Base-by-base conservation (phyloP, 495 filamentous ascomycete genomes). In the Trichoderma parareesei region DNA sequence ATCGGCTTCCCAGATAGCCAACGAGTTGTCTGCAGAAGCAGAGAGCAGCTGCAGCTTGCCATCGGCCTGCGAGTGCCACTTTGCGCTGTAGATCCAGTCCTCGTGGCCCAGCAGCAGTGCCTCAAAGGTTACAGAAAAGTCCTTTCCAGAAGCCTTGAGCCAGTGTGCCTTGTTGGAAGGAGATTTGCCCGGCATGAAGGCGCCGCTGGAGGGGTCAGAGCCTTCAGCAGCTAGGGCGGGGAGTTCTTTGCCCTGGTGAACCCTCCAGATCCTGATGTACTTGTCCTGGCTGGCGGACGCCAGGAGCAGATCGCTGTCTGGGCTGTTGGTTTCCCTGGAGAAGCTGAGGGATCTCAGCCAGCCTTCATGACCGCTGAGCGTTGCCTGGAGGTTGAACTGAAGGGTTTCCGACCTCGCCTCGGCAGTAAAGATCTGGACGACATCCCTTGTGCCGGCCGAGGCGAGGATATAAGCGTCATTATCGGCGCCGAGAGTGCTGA, bases 241-340 rank as follows among this genome's bases (percentile, higher is more conserved):
- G n/a, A 88, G 73, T 13, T 82, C 79, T 33, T 84, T 83, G 16
- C 88, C 90, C 62, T 84, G 81, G 63, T 88, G 90, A 33, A 98
- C 72, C 60, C 92, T 85, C 95, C 94, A 99, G 33, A 99, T 81
- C 48, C 94, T 88, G 72, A 98, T 89, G 69, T 97, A 99, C 74
- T 93, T 97, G 70, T 99, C 94, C 75, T 99, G 94, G 71, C 92
- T 96, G 7, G 93, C 92, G 35, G 93, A 97, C 2, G 95, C 92
- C 13, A 99, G 79, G 60, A 98, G 75, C 16, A 98, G 72, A 74
- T 96, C 92, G 53, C 81, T 82, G 4, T 72, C 74, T 1, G 66
- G 59, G 11, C 75, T 72, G 20, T 74, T 74, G 46, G 74, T 84
- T 69, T 95, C 90, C 67, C 71, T 72, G 14, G 85, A 84, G 67